These are phyloP conservation scores for Podaxis pistillaris DNA, from an alignment of 768 basidiomycete species.

Conservation along the genomic window DNA sequence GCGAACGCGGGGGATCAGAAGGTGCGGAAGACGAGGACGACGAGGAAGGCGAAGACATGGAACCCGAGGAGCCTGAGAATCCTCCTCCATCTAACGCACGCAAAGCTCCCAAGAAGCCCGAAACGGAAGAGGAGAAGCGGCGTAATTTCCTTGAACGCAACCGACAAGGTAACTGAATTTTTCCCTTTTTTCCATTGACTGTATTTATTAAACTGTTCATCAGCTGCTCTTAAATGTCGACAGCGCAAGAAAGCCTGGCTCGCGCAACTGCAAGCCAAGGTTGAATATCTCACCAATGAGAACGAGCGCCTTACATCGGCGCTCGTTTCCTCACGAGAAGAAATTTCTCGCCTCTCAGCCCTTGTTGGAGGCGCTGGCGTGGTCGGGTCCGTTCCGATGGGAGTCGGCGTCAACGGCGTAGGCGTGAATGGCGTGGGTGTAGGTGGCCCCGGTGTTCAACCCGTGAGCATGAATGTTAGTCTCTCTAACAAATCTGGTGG, in stretches of 20 bases:
- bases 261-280: conserved; percentile 85
- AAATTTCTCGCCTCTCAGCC: conserved; percentile 80
- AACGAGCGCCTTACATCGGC: conserved; percentile 92
- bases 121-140: conserved; percentile 98
- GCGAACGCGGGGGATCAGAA: conserved; percentile 31
- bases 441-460: conserved; percentile 34
- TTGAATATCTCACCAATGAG: conserved; percentile 89
- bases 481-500: conserved; percentile 29
- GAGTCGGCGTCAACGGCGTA: conserved; percentile 22
- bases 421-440: conserved; percentile 20
- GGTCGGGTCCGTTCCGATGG: conserved; percentile 34
- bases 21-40: conserved; percentile 39
- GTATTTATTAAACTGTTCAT: conserved; percentile 8
- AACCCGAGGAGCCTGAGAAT: conserved; percentile 36
- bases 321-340: conserved; percentile 85
- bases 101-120: conserved; percentile 62
- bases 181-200: neutral
- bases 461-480: conserved; percentile 47
- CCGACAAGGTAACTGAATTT: conserved; percentile 73
- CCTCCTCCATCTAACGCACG: conserved; percentile 22
- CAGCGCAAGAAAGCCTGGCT: conserved; percentile 99
- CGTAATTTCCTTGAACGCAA: conserved; percentile 97
- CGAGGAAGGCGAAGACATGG: conserved; percentile 37
- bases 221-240: conserved; percentile 97
- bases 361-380: conserved; percentile 68